These are phyloP conservation scores for Amoebophrya sp. DNA, from an alignment of 169 alveolate genomes.

Conservation along the genomic window DNA sequence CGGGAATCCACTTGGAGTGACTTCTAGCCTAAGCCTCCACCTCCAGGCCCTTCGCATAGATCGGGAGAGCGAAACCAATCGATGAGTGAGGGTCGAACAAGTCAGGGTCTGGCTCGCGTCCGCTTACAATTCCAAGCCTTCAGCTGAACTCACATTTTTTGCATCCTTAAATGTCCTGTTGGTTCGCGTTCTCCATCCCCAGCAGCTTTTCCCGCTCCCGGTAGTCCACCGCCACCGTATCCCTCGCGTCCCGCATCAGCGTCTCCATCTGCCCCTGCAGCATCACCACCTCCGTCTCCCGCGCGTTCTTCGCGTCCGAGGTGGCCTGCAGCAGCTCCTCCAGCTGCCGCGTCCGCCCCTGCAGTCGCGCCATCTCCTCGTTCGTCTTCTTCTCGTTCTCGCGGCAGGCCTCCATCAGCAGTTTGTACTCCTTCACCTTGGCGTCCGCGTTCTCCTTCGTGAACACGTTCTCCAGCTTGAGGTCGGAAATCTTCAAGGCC, in stretches of 20 bases:
- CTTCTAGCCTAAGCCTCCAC: too few relatives aligned
- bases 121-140: too few relatives aligned
- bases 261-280: background rate
- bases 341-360: background rate
- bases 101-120: too few relatives aligned
- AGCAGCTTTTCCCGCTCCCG: background rate
- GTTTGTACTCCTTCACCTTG: background rate
- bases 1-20: too few relatives aligned
- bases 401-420: background rate
- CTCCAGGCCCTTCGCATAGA: too few relatives aligned
- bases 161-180: background rate
- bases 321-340: background rate
- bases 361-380: background rate
- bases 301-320: background rate
- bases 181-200: background rate
- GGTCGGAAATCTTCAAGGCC: background rate
- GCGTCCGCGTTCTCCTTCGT: background rate
- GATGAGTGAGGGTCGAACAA: too few relatives aligned
- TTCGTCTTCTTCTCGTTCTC: background rate
- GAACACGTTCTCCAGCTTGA: background rate
- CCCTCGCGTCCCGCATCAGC: background rate
- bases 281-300: background rate
- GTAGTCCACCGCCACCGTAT: background rate
- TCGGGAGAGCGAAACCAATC: too few relatives aligned
- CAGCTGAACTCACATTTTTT: too few relatives aligned